Conservation (phyloP, 352 stramenopile genomes). For the Phytophthora ramorum region DNA sequence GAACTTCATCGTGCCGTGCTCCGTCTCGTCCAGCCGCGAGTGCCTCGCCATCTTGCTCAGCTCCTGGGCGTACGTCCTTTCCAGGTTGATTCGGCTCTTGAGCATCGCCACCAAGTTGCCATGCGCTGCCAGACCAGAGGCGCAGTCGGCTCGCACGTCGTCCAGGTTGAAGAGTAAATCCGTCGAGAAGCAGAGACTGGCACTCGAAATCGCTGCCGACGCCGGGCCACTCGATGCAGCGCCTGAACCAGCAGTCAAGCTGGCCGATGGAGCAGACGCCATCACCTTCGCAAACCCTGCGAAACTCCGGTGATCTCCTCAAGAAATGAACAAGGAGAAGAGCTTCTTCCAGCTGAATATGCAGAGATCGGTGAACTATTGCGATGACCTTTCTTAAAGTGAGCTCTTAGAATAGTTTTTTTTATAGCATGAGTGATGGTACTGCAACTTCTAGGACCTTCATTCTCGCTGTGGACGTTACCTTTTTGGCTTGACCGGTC, state of each 20-base stretch:
- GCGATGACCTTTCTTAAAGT: conserved; percentile 1
- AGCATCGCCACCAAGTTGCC: conserved; percentile 68
- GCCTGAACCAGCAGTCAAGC: not conserved
- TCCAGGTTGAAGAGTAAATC: conserved; percentile 85
- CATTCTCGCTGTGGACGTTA: conserved; percentile 24
- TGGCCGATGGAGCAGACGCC: conserved; percentile 3
- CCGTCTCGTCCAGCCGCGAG: conserved; percentile 64
- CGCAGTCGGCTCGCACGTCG: conserved; percentile 60
- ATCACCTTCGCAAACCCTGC: not conserved
- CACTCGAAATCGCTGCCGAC: conserved; percentile 3
- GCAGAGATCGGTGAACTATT: not conserved
- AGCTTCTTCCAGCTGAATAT: not conserved
- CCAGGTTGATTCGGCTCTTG: conserved; percentile 72
- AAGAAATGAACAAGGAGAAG: not conserved
- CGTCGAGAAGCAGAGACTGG: conserved; percentile 69
- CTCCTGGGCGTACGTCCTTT: conserved; percentile 77
- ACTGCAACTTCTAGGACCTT: conserved; percentile 30
- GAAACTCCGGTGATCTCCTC: not conserved
- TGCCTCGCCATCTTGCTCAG: conserved; percentile 67
- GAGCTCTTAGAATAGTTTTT: conserved; percentile 5
- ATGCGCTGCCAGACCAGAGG: conserved; percentile 56
- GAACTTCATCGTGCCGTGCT: conserved; percentile 59
- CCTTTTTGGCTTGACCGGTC: conserved; percentile 29
- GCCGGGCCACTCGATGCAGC: not conserved
- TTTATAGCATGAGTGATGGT: conserved; percentile 14